Conservation (phyloP, 1,284 basidiomycete species). For the Fomitopsis schrenkii region DNA sequence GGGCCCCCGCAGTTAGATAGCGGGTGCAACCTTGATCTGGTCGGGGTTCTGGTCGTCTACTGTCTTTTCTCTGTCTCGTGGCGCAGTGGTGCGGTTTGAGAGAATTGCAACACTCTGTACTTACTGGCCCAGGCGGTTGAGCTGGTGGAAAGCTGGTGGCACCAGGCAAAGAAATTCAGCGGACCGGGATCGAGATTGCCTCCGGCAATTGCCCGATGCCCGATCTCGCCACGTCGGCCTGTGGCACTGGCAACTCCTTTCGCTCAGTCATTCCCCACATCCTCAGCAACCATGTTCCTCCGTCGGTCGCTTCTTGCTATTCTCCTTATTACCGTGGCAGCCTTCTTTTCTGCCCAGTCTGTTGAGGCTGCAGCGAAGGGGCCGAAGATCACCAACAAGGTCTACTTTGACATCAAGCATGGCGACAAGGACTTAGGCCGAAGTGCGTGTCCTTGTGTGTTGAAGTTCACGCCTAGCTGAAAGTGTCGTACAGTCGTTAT, state of each 20-base stretch:
- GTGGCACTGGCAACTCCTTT: slow-evolving; percentile 1
- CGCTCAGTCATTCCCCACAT: slow-evolving; percentile 9
- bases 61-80: too few relatives aligned
- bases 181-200: not conserved
- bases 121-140: not conserved
- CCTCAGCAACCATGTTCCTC: slow-evolving; percentile 38
- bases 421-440: slow-evolving; percentile 82
- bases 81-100: too few relatives aligned
- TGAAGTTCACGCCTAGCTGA: slow-evolving; percentile 3
- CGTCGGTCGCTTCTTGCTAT: slow-evolving; percentile 58
- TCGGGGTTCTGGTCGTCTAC: too few relatives aligned
- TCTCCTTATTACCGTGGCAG: slow-evolving; percentile 58
- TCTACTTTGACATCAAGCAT: slow-evolving; percentile 93
- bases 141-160: not conserved
- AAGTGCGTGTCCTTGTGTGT: slow-evolving; percentile 45
- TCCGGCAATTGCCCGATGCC: slow-evolving; percentile 3
- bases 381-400: slow-evolving; percentile 86
- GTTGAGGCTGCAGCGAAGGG: slow-evolving; percentile 68
- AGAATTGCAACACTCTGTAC: too few relatives aligned
- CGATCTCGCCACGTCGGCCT: slow-evolving; percentile 1
- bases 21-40: too few relatives aligned
- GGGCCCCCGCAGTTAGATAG: too few relatives aligned
- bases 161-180: not conserved
- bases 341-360: slow-evolving; percentile 64
- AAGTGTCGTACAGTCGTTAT: slow-evolving; percentile 55